Percentiles rank a stretch among this genome's conserved stretches.
These are phyloP conservation scores for Plectosphaerella plurivora DNA, from an alignment of 2,329 filamentous ascomycete species.

Conservation along the genomic window DNA sequence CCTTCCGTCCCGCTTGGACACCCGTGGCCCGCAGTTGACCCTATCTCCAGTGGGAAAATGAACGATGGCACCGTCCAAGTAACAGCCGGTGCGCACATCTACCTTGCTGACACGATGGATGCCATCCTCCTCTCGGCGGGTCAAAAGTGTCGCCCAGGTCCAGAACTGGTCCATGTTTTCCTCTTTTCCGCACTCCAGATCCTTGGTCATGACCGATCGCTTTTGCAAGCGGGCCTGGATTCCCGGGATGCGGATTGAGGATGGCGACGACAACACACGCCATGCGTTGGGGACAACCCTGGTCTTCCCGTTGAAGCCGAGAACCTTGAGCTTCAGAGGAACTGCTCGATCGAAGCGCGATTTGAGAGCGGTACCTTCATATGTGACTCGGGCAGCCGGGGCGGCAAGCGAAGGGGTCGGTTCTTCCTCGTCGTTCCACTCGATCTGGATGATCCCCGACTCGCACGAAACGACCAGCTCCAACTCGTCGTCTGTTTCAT, in stretches of 20 bases:
- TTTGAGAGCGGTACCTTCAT: conserved; percentile 21
- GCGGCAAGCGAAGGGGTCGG: conserved; percentile 5
- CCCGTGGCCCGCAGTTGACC: conserved; percentile 34
- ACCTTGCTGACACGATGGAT: conserved; percentile 33
- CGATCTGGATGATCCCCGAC: conserved; percentile 13
- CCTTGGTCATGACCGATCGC: conserved; percentile 5
- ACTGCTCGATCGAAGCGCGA: conserved; percentile 21
- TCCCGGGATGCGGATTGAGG: neutral
- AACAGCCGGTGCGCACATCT: conserved; percentile 37
- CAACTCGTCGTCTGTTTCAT: neutral
- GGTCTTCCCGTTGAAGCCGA: conserved; percentile 36
- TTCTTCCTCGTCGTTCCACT: conserved; percentile 6
- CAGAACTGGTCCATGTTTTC: conserved; percentile 9
- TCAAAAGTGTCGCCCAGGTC: conserved; percentile 27
- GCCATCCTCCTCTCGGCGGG: conserved; percentile 21
- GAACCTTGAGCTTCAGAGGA: conserved; percentile 23
- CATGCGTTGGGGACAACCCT: conserved; percentile 1
- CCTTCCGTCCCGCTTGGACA: conserved; percentile 6
- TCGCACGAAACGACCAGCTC: conserved; percentile 15
- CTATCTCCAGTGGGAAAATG: conserved; percentile 37
- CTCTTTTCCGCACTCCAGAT: conserved; percentile 11
- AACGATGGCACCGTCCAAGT: conserved; percentile 40
- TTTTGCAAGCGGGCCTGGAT: neutral
- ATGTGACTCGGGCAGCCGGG: conserved; percentile 9
- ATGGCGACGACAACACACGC: neutral